A percentile compares a stretch with the other conserved stretches of the same genome.
These are phyloP conservation scores for Termitomyces sp. DNA, from an alignment of 768 basidiomycete species.

Conservation along the genomic window DNA sequence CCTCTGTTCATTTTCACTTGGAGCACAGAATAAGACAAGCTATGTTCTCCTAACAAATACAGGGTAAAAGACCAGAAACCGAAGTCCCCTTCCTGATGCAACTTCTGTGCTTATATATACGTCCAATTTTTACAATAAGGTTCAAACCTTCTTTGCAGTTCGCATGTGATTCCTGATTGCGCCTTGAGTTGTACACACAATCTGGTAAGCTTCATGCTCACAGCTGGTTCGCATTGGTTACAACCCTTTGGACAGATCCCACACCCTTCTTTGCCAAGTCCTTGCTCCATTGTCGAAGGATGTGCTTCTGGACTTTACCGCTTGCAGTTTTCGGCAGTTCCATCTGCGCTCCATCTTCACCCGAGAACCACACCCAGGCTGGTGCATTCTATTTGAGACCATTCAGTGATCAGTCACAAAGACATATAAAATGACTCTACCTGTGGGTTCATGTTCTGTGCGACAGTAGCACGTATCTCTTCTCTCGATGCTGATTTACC, in stretches of 20 bases:
- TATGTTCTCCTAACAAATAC: too few relatives aligned
- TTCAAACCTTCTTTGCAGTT: too few relatives aligned
- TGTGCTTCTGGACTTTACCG: conserved; percentile 82
- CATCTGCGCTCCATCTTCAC: conserved; percentile 49
- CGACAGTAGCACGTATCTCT: conserved; percentile 49
- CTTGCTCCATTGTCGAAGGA: conserved; percentile 65
- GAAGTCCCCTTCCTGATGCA: too few relatives aligned
- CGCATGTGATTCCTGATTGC: too few relatives aligned
- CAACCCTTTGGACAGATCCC: conserved; percentile 24
- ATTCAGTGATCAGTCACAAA: neutral
- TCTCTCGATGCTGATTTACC: conserved; percentile 37
- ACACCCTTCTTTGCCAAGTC: conserved; percentile 41
- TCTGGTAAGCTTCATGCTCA: too few relatives aligned
- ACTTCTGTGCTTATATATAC: too few relatives aligned
- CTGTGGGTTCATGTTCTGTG: conserved; percentile 72
- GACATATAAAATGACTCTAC: conserved; percentile 27
- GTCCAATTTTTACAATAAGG: too few relatives aligned
- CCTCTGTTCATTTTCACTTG: too few relatives aligned
- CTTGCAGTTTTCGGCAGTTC: conserved; percentile 84
- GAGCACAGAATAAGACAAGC: too few relatives aligned
- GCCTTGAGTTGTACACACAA: too few relatives aligned
- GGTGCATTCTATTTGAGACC: conserved; percentile 56
- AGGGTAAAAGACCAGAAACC: too few relatives aligned
- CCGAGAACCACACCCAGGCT: conserved; percentile 79
- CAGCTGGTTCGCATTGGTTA: too few relatives aligned